Evolutionary conservation across 2,329 filamentous ascomycete genomes (phyloP).

Genomic region (Phyllosticta citribraziliensis): DNA sequence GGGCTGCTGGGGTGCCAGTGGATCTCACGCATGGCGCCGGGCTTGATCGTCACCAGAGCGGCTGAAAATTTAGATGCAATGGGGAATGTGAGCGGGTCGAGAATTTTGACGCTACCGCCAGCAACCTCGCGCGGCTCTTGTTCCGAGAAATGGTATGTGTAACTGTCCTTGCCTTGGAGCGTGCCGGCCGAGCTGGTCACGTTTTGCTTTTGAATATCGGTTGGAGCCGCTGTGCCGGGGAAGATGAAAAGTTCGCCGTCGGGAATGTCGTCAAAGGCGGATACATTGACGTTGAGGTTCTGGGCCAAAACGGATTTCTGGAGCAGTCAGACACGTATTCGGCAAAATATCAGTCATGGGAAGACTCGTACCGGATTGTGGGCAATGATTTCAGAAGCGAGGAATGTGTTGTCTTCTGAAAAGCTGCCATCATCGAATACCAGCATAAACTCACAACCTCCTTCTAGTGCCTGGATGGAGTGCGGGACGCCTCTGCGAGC

Average conservation of each 20-base stretch:
- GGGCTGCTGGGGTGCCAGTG: constrained; percentile 13
- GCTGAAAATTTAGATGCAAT: constrained; percentile 12
- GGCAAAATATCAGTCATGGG: background rate
- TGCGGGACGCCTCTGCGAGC: constrained; percentile 12
- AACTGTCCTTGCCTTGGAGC: constrained; percentile 30
- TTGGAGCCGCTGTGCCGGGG: constrained; percentile 40
- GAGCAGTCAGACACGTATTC: background rate
- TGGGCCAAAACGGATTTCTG: constrained; percentile 44
- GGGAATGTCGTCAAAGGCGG: constrained; percentile 40
- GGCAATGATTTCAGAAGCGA: constrained; percentile 12
- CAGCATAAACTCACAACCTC: constrained; percentile 13
- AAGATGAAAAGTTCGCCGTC: constrained; percentile 44
- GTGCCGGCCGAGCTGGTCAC: constrained; percentile 37
- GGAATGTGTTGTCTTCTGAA: constrained; percentile 14
- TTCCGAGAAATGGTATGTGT: constrained; percentile 44
- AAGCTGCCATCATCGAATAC: constrained; percentile 15
- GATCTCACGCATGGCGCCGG: constrained; percentile 14
- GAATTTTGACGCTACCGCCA: constrained; percentile 14
- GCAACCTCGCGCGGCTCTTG: constrained; percentile 17
- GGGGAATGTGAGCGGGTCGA: constrained; percentile 13
- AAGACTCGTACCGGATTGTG: constrained; percentile 11
- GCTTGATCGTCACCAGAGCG: constrained; percentile 13
- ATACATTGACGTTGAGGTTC: constrained; percentile 40
- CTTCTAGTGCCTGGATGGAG: constrained; percentile 12
- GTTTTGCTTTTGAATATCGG: constrained; percentile 38